Evolutionary conservation across 164 flowering plant genomes (phyloP), one percentile per base, ranked within the genome.

Genomic region (Umbellularia californica): DNA sequence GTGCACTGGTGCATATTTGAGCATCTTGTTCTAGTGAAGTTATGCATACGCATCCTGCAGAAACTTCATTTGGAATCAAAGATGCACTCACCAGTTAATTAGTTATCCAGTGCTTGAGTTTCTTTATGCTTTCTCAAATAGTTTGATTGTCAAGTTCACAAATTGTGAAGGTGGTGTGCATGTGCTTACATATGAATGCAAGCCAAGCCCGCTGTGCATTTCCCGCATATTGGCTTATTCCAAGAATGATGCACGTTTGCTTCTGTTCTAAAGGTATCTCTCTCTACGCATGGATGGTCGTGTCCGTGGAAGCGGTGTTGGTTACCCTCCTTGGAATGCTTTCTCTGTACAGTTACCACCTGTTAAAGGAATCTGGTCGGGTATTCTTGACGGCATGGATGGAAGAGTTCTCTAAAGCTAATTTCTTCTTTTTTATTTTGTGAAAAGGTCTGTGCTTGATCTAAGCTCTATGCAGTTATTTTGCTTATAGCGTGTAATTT

Each of bases 311-410:
- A 95, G 99, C 83, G 99, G 98, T 0, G 87, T 93, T 77, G 99
- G 99, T 76, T 93, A 89, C 76, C 98, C 99, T 75, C 95, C 99
- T 63, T 95, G 99, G 99, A 89, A 89, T 85, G 98, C 97, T 66
- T 90, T 95, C 78, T 92, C 88, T 68, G 97, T 89, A 35, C 99
- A 95, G 72, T 72, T 95, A 69, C 99, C 99, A 67, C 95, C 90
- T n/a, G 89, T 87, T 12, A 92, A 93, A 77, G 99, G 99, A 65
- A 72, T 95, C 13, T 95, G 99, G 98, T 79, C 95, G 9, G 98
- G 98, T 66, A 87, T 95, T 74, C 85, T 95, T 72, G 98, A 95
- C 80, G 99, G 99, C 74, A 83, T 93, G 88, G 99, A 93, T 81
- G 99, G 99, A 76, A 90, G 97, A 88, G 98, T 95, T 68, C 74